Evolutionary conservation across 2,329 filamentous ascomycete genomes (phyloP).

Genomic region (Didymellaceae sp.): DNA sequence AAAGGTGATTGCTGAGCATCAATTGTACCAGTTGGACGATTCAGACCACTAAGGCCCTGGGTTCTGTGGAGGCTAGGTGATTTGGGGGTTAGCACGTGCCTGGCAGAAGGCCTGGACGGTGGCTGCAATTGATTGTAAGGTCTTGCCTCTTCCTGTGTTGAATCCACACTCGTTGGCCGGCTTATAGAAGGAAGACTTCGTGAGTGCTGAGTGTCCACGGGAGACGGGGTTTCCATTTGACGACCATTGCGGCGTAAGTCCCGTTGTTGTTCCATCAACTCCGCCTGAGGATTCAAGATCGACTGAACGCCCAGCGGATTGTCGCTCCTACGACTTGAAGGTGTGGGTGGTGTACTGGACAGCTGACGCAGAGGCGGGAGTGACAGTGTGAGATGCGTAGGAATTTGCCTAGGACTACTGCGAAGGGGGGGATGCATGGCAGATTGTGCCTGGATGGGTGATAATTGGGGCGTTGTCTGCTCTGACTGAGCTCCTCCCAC

Average conservation of each 20-base stretch:
- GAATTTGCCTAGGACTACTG: conserved; percentile 28
- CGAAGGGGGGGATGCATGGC: conserved; percentile 37
- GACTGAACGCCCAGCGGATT: conserved; percentile 53
- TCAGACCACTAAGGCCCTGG: conserved; percentile 56
- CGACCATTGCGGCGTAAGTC: conserved; percentile 51
- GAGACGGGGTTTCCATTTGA: conserved; percentile 52
- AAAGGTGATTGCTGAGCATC: conserved; percentile 59
- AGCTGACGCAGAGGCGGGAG: conserved; percentile 45
- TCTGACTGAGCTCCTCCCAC: conserved; percentile 32
- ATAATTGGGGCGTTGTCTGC: conserved; percentile 38
- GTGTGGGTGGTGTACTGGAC: conserved; percentile 45
- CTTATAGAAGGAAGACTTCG: conserved; percentile 45
- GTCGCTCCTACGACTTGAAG: conserved; percentile 37
- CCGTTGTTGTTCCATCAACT: conserved; percentile 40
- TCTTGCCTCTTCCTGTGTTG: conserved; percentile 33
- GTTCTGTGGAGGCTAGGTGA: conserved; percentile 61
- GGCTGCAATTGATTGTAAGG: conserved; percentile 35
- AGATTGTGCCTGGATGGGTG: conserved; percentile 33
- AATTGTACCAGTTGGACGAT: conserved; percentile 54
- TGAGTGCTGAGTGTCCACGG: conserved; percentile 46
- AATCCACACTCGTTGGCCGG: conserved; percentile 44
- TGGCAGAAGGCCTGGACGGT: conserved; percentile 37
- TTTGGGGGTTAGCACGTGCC: conserved; percentile 64
- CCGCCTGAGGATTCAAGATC: conserved; percentile 54
- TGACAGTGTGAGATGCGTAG: conserved; percentile 29